Percentiles rank a stretch among this genome's conserved stretches.
These are phyloP conservation scores for Leccinum obscurum DNA, from an alignment of 768 basidiomycete genomes.

Conservation along the genomic window DNA sequence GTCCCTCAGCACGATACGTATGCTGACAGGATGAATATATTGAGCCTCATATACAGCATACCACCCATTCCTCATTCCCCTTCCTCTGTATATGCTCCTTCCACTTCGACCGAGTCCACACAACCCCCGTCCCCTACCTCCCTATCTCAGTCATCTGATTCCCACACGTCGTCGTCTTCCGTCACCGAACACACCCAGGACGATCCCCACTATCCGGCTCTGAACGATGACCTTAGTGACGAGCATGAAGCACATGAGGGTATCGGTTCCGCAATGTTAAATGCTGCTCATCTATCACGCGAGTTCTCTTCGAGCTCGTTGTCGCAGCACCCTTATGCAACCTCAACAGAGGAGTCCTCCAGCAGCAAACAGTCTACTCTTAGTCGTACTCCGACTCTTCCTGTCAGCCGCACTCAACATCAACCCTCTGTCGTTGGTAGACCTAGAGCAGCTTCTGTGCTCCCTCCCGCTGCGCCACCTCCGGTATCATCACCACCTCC, in stretches of 20 bases:
- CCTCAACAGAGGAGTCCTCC: slow-evolving; percentile 40
- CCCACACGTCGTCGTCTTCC: slow-evolving; percentile 51
- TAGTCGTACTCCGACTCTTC: slow-evolving; percentile 38
- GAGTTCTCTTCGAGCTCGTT: slow-evolving; percentile 28
- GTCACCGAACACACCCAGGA: slow-evolving; percentile 40
- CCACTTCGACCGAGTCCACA: slow-evolving; percentile 39
- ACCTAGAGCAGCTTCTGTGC: slow-evolving; percentile 55
- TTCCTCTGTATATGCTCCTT: slow-evolving; percentile 46
- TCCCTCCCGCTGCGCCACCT: slow-evolving; percentile 67
- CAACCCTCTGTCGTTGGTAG: slow-evolving; percentile 34
- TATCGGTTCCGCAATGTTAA: slow-evolving; percentile 47
- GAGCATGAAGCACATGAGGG: slow-evolving; percentile 42
- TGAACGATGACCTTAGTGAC: slow-evolving; percentile 27
- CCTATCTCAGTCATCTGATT: slow-evolving; percentile 43
- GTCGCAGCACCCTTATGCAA: slow-evolving; percentile 53
- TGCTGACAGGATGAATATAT: slow-evolving; percentile 90
- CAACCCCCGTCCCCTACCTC: slow-evolving; percentile 39
- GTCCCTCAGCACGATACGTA: slow-evolving; percentile 84
- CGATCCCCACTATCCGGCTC: slow-evolving; percentile 26
- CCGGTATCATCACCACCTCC: slow-evolving; percentile 57
- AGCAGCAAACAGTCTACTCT: slow-evolving; percentile 21
- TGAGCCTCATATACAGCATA: slow-evolving; percentile 87
- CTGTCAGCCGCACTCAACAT: slow-evolving; percentile 30
- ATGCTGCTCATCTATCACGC: slow-evolving; percentile 31
- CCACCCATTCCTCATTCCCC: slow-evolving; percentile 71